phyloP scores from a whole-genome alignment of 176 grass and related monocot genomes.

The Oryza meyeriana region DNA sequence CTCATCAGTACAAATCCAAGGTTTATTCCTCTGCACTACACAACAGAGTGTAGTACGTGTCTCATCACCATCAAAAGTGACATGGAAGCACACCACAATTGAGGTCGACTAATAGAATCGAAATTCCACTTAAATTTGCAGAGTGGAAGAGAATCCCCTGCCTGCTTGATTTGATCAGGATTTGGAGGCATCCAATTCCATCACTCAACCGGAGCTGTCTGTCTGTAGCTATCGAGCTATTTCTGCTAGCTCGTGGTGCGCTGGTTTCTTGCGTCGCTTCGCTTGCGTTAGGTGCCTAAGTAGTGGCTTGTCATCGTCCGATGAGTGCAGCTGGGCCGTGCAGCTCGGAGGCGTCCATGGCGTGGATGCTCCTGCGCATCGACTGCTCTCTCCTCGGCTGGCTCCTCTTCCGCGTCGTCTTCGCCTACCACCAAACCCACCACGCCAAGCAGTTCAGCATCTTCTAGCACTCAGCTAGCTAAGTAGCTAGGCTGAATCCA shows the following conservation, averaged over 20 bases:
- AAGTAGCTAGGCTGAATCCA: no score
- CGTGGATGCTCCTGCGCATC: constrained; percentile 42
- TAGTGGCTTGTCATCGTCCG: constrained; percentile 1
- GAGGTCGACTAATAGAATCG: background rate
- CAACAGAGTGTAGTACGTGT: background rate
- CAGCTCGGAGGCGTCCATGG: constrained; percentile 36
- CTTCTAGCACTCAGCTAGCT: constrained; percentile 24
- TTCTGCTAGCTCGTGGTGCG: background rate
- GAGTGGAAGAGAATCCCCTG: background rate
- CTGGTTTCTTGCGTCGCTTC: background rate
- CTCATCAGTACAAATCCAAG: background rate
- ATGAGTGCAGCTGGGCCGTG: constrained; percentile 43
- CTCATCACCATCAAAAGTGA: background rate
- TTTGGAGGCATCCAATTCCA: constrained; percentile 30
- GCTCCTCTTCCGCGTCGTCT: constrained; percentile 56
- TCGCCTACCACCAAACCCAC: constrained; percentile 19
- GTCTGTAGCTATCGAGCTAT: background rate
- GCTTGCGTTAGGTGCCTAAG: background rate
- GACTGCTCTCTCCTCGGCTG: constrained; percentile 47
- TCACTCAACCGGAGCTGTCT: constrained; percentile 28
- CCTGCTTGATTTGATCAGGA: background rate
- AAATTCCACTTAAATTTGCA: background rate
- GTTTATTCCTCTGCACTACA: background rate
- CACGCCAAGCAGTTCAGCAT: constrained; percentile 6
- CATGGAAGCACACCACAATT: background rate